phyloP scores from a whole-genome alignment of 805 yeast genomes.

The Komagataella kurtzmanii region DNA sequence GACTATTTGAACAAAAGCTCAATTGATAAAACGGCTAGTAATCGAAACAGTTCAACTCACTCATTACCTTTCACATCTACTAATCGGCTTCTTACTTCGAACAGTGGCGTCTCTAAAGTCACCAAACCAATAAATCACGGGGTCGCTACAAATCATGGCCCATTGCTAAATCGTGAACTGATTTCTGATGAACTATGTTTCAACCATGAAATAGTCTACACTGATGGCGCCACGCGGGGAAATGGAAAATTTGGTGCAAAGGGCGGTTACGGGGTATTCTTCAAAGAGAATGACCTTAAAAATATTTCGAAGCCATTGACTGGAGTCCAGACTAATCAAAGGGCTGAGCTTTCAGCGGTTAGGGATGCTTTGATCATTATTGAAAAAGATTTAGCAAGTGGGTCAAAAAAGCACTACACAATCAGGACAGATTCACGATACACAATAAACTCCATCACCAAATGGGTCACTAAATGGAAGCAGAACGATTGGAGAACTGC shows the following conservation, averaged over 20 bases:
- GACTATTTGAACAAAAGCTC: conserved; percentile 18
- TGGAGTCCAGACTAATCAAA: conserved; percentile 55
- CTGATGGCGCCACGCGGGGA: conserved; percentile 68
- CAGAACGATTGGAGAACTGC: conserved; percentile 37
- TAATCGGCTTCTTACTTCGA: background rate
- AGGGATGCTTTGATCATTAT: conserved; percentile 36
- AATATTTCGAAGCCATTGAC: conserved; percentile 42
- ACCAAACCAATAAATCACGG: background rate
- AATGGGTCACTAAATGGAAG: conserved; percentile 48
- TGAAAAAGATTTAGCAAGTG: conserved; percentile 11
- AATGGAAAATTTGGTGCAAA: conserved; percentile 32
- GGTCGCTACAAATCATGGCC: background rate
- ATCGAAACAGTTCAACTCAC: background rate
- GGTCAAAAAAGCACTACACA: conserved; percentile 12
- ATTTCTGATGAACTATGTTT: background rate
- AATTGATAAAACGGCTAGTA: background rate
- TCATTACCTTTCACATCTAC: background rate
- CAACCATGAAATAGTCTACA: conserved; percentile 28
- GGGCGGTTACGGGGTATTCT: conserved; percentile 72
- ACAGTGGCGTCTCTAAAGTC: background rate
- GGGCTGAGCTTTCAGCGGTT: conserved; percentile 70
- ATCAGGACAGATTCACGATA: conserved; percentile 67
- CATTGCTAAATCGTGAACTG: background rate
- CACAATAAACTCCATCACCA: conserved; percentile 37
- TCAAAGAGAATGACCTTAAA: conserved; percentile 38